A percentile compares a stretch with the other conserved stretches of the same genome.
These are phyloP conservation scores for Colletotrichum spaethianum DNA, from an alignment of 2,329 filamentous ascomycete genomes.

Conservation along the genomic window DNA sequence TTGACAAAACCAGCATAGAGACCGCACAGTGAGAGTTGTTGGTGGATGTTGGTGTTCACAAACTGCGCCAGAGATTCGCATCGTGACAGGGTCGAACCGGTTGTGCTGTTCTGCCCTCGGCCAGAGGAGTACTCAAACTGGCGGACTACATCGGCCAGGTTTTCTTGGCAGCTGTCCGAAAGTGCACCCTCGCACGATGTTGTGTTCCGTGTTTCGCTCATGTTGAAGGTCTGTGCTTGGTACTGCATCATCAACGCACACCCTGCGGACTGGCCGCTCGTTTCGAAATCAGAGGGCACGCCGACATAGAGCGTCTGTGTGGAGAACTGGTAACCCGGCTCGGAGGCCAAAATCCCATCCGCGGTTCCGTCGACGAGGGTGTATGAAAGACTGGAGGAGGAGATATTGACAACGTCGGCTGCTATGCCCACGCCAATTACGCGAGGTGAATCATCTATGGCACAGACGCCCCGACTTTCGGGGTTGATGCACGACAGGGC, in stretches of 20 bases:
- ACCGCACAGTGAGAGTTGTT: background rate
- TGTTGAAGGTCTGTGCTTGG: constrained; percentile 1
- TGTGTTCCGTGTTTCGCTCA: background rate
- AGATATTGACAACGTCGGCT: background rate
- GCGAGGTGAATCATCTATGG: background rate
- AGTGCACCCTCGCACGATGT: background rate
- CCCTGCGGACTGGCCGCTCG: background rate
- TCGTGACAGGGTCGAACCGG: background rate
- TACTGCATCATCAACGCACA: constrained; percentile 7
- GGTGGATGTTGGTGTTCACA: constrained; percentile 10
- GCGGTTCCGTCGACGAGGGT: constrained; percentile 4
- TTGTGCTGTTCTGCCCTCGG: background rate
- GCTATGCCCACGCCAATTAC: background rate
- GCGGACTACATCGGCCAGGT: background rate
- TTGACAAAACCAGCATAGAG: constrained; percentile 5
- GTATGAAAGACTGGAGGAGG: background rate
- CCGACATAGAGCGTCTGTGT: constrained; percentile 10
- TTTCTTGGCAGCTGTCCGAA: background rate
- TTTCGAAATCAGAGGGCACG: background rate
- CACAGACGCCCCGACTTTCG: background rate
- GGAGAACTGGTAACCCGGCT: background rate
- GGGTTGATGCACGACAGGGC: constrained; percentile 1
- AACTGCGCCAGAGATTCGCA: constrained; percentile 5
- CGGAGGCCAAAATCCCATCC: background rate
- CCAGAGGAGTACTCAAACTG: background rate